Evolutionary conservation across 2,329 filamentous ascomycete species (phyloP), one percentile per base, ranked within the genome.

Genomic region (Pseudogymnoascus sp.): DNA sequence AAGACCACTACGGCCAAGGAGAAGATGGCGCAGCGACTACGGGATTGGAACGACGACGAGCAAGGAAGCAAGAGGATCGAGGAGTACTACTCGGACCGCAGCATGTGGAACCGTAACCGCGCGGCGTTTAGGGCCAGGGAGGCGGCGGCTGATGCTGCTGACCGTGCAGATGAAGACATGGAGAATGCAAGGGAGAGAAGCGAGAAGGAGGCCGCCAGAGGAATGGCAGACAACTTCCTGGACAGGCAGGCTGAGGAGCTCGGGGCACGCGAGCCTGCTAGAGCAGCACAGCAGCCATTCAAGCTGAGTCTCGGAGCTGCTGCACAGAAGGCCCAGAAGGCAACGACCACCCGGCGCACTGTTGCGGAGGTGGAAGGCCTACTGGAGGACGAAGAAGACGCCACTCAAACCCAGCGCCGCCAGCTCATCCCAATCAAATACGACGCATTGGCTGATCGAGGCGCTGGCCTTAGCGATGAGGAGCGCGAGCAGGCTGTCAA

Each of bases 291-390:
- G 61, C 90, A 89, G 3, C 87, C 87, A 22, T 95, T 97, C 82
- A 97, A 96, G 74, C 82, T 97, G 62, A 96, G 91, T 1, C 86
- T 97, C 25, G 92, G 92, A 60, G 91, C 91, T 0, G 90, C 92
- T 0, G 90, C 91, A 0, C 91, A 95, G 72, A 91, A 84, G 70
- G 81, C 80, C 14, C 81, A 80, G 60, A 75, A 83, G 60, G 76
- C 76, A 0, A 79, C 80, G 12, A 77, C 83, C 0, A 79, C 83
- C 62, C 83, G 90, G 63, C 88, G 91, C 63, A 96, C 91, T 0
- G 87, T 96, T 64, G 91, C 91, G 61, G 94, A 99, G 71, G 90
- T 99, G 61, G 94, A 97, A 77, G 91, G 91, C 33, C 80, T 99
- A 0, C 80, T 99, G 66, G 94, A 97, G 75, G 92, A 97, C 74